phyloP scores from a whole-genome alignment of 148 eudicot genomes.

The Rheum nobile region DNA sequence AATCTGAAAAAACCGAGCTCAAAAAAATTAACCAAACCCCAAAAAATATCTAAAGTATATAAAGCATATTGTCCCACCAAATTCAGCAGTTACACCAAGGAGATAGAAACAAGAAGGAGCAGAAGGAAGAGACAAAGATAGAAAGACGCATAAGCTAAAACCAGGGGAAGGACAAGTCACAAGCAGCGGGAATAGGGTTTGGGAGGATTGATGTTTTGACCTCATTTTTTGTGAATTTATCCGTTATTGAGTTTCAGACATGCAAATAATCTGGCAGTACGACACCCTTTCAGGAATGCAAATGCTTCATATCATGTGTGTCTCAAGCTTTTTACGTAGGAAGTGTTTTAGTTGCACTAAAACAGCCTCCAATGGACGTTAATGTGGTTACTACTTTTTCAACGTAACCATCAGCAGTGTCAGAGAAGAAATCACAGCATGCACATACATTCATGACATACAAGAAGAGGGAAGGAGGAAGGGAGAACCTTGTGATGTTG shows the following conservation, averaged over 20 bases:
- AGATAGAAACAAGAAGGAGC: background rate
- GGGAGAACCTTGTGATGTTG: constrained; percentile 57
- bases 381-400: background rate
- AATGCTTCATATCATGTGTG: background rate
- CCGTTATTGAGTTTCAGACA: background rate
- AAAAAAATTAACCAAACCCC: too few relatives aligned
- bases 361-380: background rate
- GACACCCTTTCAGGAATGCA: background rate
- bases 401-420: background rate
- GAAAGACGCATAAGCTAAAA: background rate
- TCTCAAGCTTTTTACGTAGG: background rate
- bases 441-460: background rate
- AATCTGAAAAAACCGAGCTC: too few relatives aligned
- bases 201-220: background rate
- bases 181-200: background rate
- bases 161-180: background rate
- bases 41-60: too few relatives aligned
- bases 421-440: background rate
- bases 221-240: background rate
- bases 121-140: background rate
- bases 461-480: background rate
- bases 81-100: background rate
- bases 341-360: background rate
- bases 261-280: background rate
- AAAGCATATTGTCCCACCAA: background rate